Evolutionary conservation across 352 stramenopile species (phyloP).

Genomic region (Plasmopara halstedii): DNA sequence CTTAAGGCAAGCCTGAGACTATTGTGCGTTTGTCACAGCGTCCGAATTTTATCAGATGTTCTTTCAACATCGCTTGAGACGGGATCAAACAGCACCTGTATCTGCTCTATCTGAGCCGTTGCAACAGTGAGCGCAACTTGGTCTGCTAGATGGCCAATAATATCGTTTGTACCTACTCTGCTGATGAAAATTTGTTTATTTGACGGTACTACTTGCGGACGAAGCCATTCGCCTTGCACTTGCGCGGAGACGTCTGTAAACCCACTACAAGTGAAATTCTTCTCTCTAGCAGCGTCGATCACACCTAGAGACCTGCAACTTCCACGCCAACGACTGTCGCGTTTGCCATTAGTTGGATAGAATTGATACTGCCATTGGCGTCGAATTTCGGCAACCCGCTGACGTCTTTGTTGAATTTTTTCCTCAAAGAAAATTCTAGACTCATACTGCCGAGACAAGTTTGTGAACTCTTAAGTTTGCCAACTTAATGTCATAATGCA

Average conservation of each 20-base stretch:
- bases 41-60: conserved; percentile 35
- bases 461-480: too few relatives aligned
- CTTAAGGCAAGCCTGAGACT: conserved; percentile 4
- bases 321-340: conserved; percentile 44
- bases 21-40: conserved; percentile 20
- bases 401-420: conserved; percentile 23
- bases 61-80: conserved; percentile 50
- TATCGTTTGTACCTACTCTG: conserved; percentile 20
- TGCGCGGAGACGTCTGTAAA: conserved; percentile 42
- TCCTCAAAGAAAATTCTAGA: conserved; percentile 35
- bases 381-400: conserved; percentile 40
- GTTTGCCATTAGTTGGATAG: conserved; percentile 50
- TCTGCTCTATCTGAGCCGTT: conserved; percentile 51
- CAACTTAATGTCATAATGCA: not conserved
- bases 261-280: conserved; percentile 41
- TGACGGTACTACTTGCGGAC: conserved; percentile 6
- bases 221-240: conserved; percentile 49
- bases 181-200: conserved; percentile 9
- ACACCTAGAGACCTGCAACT: conserved; percentile 39
- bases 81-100: conserved; percentile 51
- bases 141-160: conserved; percentile 31
- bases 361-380: conserved; percentile 44
- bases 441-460: too few relatives aligned
- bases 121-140: conserved; percentile 38
- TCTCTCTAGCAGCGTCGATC: conserved; percentile 37